These are phyloP conservation scores for Afroboletus lepidellus DNA, from an alignment of 1,284 basidiomycete species.

Conservation along the genomic window DNA sequence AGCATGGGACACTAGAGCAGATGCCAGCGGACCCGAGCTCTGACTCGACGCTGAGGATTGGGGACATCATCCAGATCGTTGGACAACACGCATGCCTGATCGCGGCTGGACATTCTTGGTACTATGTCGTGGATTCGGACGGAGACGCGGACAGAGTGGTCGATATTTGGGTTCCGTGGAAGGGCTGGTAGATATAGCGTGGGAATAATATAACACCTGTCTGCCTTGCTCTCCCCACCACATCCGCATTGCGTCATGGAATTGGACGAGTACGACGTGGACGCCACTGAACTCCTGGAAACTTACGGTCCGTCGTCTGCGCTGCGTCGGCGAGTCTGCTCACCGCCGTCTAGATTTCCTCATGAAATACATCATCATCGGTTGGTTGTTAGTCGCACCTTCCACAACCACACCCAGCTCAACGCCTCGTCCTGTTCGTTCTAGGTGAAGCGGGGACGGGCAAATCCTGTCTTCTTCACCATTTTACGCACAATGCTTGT, in stretches of 20 bases:
- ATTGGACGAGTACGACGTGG: conserved; percentile 63
- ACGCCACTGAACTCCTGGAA: conserved; percentile 88
- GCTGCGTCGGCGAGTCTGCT: conserved; percentile 11
- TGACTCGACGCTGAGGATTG: conserved; percentile 48
- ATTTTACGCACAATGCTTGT: conserved; percentile 95
- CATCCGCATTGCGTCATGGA: conserved; percentile 41
- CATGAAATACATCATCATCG: conserved; percentile 97
- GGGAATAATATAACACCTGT: conserved; percentile 19
- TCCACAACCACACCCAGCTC: conserved; percentile 3
- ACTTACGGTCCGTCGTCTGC: conserved; percentile 71
- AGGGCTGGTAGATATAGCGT: conserved; percentile 68
- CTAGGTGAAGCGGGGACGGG: conserved; percentile 94
- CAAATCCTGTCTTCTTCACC: conserved; percentile 94
- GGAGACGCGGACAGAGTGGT: conserved; percentile 54
- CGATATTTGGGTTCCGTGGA: conserved; percentile 90
- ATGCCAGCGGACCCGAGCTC: conserved; percentile 25
- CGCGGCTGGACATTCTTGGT: conserved; percentile 76
- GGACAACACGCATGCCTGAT: conserved; percentile 81
- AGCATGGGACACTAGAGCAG: conserved; percentile 72
- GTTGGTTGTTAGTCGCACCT: conserved; percentile 41
- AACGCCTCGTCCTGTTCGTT: conserved; percentile 5
- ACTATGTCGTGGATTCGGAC: conserved; percentile 72
- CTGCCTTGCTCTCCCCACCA: background rate
- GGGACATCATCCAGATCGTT: conserved; percentile 63
- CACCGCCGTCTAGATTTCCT: conserved; percentile 73